Evolutionary conservation across 2,329 filamentous ascomycete species (phyloP), one percentile per base, ranked within the genome.

Genomic region (Hysterium pulicare): DNA sequence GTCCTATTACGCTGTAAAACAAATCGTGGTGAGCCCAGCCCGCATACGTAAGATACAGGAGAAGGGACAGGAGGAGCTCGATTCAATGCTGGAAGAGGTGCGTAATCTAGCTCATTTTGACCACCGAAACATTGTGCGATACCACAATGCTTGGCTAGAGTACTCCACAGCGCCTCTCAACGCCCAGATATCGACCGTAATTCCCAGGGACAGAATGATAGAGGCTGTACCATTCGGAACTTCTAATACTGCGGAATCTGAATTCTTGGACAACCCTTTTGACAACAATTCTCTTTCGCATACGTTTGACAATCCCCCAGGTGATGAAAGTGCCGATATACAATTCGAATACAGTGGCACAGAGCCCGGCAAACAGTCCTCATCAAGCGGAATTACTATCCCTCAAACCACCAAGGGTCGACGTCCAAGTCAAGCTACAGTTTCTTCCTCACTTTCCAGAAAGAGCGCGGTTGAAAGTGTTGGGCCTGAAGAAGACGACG

Each of bases 61-160:
- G 40, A 69, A 72, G 17, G 76, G 75, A 1, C 65, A 75, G 23
- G 65, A 72, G 40, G 78, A 79, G 46, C 62, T 83, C 32, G 77
- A 81, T 51, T 70, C 65, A 38, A 71, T 83, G 23, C 68, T 84
- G 41, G 73, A 74, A 42, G 82, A 85, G 60, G 75, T 84, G 7
- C 72, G 79, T 36, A 81, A 79, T 1, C 67, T 86, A 33, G 82
- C 82, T 35, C 70, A 72, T 20, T 67, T 85, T 13, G 77, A 84
- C 34, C 82, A 86, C 59, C 72, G 72, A 4, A 84, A 86, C 55
- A 76, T 86, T 42, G 82, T 86, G 26, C 73, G 82, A 19, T 86
- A 86, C 53, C 80, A 79, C 55, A 74, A 75, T 39, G 78, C 78
- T 11, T 86, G 83, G 83, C 70, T 84, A 11, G 83, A 86, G 26